These are phyloP conservation scores for Jimgerdemannia lactiflua DNA, from an alignment of 192 early-diverging fungal genomes.

Conservation along the genomic window DNA sequence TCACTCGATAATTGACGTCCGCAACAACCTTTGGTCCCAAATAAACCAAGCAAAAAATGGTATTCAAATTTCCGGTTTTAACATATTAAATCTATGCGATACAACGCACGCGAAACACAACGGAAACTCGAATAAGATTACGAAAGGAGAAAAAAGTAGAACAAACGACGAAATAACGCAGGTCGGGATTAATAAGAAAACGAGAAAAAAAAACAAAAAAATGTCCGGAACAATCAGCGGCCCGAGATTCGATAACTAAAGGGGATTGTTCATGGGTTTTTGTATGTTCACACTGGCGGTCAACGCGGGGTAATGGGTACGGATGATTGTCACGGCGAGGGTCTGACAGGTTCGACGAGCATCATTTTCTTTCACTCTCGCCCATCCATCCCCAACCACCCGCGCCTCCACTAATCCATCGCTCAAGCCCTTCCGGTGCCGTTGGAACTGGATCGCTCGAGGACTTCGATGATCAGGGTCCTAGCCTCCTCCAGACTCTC, in stretches of 20 bases:
- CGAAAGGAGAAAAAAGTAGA: too few species aligned
- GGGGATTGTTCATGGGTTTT: neutral
- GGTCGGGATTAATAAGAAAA: too few species aligned
- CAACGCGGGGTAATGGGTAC: neutral
- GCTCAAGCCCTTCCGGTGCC: constrained; percentile 1
- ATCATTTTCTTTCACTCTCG: neutral
- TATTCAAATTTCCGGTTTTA: too few species aligned
- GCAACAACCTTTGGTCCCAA: too few species aligned
- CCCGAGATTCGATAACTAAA: neutral
- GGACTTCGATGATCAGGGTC: constrained; percentile 51
- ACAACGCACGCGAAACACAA: too few species aligned
- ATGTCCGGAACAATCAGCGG: neutral
- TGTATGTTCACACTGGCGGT: neutral
- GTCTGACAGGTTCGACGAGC: neutral
- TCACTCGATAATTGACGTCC: too few species aligned
- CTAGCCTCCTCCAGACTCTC: constrained; percentile 53
- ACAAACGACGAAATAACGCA: too few species aligned
- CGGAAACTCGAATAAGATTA: too few species aligned
- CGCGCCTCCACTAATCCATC: neutral
- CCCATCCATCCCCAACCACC: neutral
- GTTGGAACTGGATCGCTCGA: constrained; percentile 16
- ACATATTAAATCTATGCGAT: too few species aligned
- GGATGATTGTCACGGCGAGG: neutral
- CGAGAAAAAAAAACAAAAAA: neutral
- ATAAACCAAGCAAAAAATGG: too few species aligned